These are phyloP conservation scores for Vitis rupestris DNA, from an alignment of 164 flowering plant genomes.

Conservation along the genomic window DNA sequence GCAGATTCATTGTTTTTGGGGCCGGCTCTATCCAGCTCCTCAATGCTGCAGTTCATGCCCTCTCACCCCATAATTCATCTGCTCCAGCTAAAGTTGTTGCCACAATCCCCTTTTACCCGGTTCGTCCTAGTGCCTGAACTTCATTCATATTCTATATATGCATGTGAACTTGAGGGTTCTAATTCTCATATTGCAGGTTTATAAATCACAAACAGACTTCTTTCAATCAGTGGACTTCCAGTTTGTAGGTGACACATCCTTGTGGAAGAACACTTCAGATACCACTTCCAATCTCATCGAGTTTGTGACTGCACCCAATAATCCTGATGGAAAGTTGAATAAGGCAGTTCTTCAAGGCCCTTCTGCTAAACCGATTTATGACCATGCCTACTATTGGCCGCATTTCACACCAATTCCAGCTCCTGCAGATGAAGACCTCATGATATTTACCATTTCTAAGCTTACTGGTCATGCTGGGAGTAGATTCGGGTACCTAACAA, in stretches of 20 bases:
- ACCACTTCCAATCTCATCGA: conserved; percentile 32
- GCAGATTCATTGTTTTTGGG: conserved; percentile 58
- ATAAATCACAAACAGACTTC: conserved; percentile 35
- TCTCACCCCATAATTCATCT: conserved; percentile 32
- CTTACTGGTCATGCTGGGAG: conserved; percentile 80
- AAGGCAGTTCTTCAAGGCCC: conserved; percentile 40
- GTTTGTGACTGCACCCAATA: conserved; percentile 81
- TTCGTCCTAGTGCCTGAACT: conserved; percentile 8
- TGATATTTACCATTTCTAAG: conserved; percentile 79
- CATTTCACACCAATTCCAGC: conserved; percentile 64
- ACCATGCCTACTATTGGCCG: conserved; percentile 80
- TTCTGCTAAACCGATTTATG: conserved; percentile 40
- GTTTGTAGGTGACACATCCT: conserved; percentile 47
- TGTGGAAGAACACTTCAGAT: conserved; percentile 36
- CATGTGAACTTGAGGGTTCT: not conserved
- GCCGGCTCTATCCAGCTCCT: conserved; percentile 72
- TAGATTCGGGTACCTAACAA: conserved; percentile 57
- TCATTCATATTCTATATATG: not conserved
- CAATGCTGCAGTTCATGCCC: conserved; percentile 63
- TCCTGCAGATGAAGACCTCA: conserved; percentile 60
- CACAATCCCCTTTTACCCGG: conserved; percentile 57
- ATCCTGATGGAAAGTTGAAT: conserved; percentile 61
- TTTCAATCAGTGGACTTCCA: conserved; percentile 32
- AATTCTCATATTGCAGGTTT: conserved; percentile 24
- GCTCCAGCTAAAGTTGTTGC: conserved; percentile 55